Conservation (phyloP, 2,329 filamentous ascomycete genomes). For the Neofusicoccum laricinum region DNA sequence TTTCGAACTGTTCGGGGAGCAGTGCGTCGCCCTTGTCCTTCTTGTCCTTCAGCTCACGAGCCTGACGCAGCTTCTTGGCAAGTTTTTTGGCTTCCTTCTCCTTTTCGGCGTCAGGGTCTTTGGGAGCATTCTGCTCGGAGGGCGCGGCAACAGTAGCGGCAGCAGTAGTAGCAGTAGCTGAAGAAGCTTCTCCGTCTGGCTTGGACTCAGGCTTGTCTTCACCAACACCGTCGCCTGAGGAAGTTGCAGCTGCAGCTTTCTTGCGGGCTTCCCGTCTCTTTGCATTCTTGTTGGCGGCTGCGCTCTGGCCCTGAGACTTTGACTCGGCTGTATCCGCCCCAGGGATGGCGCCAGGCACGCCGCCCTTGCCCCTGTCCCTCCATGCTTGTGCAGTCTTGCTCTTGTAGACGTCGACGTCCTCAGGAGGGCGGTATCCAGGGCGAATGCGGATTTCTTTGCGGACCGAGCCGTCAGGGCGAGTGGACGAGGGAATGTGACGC, state of each 20-base stretch:
- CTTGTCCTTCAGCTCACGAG: constrained; percentile 84
- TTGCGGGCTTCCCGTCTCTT: constrained; percentile 70
- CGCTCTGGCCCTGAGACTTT: constrained; percentile 51
- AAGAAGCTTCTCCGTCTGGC: background rate
- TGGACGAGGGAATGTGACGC: constrained; percentile 84
- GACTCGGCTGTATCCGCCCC: constrained; percentile 19
- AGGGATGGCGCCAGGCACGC: constrained; percentile 69
- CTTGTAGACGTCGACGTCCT: constrained; percentile 95
- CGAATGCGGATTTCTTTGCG: constrained; percentile 91
- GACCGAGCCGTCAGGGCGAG: constrained; percentile 83
- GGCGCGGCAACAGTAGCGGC: constrained; percentile 22
- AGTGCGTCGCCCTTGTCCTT: constrained; percentile 82
- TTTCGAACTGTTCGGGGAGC: constrained; percentile 91
- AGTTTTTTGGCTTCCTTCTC: constrained; percentile 92
- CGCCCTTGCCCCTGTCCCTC: constrained; percentile 68
- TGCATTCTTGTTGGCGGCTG: constrained; percentile 74
- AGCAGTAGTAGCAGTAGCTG: constrained; percentile 8
- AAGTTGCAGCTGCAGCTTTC: constrained; percentile 49
- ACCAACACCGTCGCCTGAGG: constrained; percentile 20
- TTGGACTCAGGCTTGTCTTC: constrained; percentile 23
- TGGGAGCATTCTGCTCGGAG: constrained; percentile 22
- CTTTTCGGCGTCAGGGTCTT: constrained; percentile 71
- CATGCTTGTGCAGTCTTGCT: constrained; percentile 84
- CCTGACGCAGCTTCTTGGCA: constrained; percentile 93
- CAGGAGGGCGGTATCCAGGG: constrained; percentile 88